A percentile compares a stretch with the other conserved stretches of the same genome.
Conservation (phyloP, 768 basidiomycete species). For the Mycena sanguinolenta region DNA sequence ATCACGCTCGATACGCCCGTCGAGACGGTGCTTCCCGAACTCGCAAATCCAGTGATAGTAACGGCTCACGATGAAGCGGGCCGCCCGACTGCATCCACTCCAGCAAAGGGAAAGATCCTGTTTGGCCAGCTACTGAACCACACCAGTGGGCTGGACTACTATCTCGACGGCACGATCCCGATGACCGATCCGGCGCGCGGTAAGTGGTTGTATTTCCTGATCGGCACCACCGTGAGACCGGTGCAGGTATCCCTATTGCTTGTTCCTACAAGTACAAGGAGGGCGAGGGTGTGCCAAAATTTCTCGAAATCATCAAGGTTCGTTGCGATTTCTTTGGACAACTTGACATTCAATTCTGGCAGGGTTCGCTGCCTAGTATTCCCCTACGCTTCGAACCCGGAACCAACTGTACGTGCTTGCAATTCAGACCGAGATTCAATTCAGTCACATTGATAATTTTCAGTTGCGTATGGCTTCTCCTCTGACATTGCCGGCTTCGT, state of each 20-base stretch:
- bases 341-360: background rate
- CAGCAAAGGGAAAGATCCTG: slow-evolving; percentile 40
- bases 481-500: slow-evolving; percentile 45
- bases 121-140: slow-evolving; percentile 48
- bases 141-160: slow-evolving; percentile 48
- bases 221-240: background rate
- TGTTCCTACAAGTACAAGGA: slow-evolving; percentile 17
- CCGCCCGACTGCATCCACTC: slow-evolving; percentile 24
- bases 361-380: slow-evolving; percentile 43
- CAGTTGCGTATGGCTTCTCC: slow-evolving; percentile 40
- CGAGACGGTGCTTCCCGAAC: slow-evolving; percentile 43
- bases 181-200: background rate
- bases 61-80: slow-evolving; percentile 31
- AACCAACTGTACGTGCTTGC: background rate
- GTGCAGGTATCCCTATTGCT: background rate
- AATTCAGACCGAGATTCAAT: background rate
- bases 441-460: background rate
- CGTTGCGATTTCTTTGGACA: background rate
- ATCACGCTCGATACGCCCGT: slow-evolving; percentile 43
- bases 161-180: slow-evolving; percentile 14
- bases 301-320: slow-evolving; percentile 29
- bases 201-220: background rate
- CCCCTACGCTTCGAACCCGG: slow-evolving; percentile 49
- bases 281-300: slow-evolving; percentile 4
- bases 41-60: slow-evolving; percentile 43